Evolutionary conservation across 805 yeast species (phyloP).

Genomic region (Hanseniaspora hatyaiensis): DNA sequence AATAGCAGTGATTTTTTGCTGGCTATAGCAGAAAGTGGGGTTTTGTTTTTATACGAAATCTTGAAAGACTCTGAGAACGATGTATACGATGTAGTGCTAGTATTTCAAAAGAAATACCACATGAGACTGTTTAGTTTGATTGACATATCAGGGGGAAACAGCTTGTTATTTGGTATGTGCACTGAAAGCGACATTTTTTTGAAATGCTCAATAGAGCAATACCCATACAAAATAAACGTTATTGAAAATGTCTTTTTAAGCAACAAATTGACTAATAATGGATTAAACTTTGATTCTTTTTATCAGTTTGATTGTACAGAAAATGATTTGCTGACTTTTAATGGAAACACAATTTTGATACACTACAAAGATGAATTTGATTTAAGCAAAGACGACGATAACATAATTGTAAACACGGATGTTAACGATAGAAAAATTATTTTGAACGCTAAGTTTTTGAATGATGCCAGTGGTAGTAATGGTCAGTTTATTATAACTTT

Average conservation of each 20-base stretch:
- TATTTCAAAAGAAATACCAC: neutral
- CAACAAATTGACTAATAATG: neutral
- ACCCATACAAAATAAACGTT: neutral
- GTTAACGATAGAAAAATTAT: neutral
- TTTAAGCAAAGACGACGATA: neutral
- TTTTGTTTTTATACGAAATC: conserved; percentile 1
- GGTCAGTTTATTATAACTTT: neutral
- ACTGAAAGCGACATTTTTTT: neutral
- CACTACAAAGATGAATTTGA: neutral
- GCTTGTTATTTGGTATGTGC: conserved; percentile 1
- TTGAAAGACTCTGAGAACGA: neutral
- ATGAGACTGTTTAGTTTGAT: conserved; percentile 1
- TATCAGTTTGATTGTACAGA: neutral
- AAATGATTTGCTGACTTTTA: neutral
- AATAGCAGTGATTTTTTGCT: neutral
- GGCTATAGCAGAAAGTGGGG: conserved; percentile 1
- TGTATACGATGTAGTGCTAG: neutral
- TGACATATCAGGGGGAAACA: too few relatives aligned
- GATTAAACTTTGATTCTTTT: neutral
- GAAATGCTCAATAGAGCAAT: neutral
- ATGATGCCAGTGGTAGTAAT: neutral
- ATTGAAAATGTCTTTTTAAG: neutral
- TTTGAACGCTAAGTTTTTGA: neutral
- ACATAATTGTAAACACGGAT: neutral
- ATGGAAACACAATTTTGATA: neutral